Base-by-base conservation (phyloP, 2,329 filamentous ascomycete genomes). In the Phaeomoniella chlamydospora region DNA sequence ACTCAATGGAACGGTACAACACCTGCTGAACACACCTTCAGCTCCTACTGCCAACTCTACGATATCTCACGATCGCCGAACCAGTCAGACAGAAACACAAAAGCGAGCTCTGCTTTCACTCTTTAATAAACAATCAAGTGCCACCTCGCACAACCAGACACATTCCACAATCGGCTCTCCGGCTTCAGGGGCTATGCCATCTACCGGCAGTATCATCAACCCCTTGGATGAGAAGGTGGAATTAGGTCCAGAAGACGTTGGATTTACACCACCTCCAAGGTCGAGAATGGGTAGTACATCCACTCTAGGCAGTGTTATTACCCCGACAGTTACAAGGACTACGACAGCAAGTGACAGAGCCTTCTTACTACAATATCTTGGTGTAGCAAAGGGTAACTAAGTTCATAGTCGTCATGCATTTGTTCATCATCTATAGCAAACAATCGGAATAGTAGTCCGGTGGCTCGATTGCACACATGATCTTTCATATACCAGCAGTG, bases 361-460 rank as follows among this genome's bases (percentile, higher is more conserved):
- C 12, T 90, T 90, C 48, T 59, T 92, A 50, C 64, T 90, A 35
- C 78, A 72, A 6, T 90, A 85, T 51, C 59, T 92, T 47, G 73
- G 83, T 6, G 22, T 26, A 26, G 62, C 58, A 2, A 63, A 65
- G 42, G 58, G 56, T 18, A 55, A 52, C 22, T 26, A n/a, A n/a
- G n/a, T n/a, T n/a, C n/a, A n/a, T n/a, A n/a, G n/a, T n/a, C n/a
- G n/a, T n/a, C n/a, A n/a, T n/a, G n/a, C n/a, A n/a, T n/a, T n/a
- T n/a, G n/a, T n/a, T n/a, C n/a, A n/a, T n/a, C n/a, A n/a, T n/a
- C n/a, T n/a, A n/a, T n/a, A n/a, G n/a, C n/a, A n/a, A n/a, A n/a
- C n/a, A n/a, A n/a, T n/a, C n/a, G n/a, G n/a, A n/a, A n/a, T n/a
- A n/a, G n/a, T n/a, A n/a, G n/a, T n/a, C n/a, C n/a, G n/a, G n/a